Base-by-base conservation (phyloP, 1,139 yeast species). In the Hyphopichia pseudoburtonii region DNA sequence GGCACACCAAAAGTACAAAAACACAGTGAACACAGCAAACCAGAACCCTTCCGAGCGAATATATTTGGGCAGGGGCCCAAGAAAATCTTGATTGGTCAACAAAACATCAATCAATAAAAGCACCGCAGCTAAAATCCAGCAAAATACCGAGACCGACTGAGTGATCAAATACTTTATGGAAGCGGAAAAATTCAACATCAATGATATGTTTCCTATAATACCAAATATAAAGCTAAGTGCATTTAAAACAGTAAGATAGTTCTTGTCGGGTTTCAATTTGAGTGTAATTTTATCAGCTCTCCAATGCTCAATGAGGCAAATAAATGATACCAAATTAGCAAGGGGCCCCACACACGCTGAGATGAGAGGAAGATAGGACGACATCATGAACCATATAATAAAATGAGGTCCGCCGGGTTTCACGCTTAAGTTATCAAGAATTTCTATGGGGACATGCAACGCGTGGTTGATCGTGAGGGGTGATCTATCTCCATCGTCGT, bases 301-400 rank as follows among this genome's bases (percentile, higher is more conserved):
- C 95, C 95, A 86, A 36, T 74, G 71, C 41, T 84, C 83, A 0
- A 82, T 79, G n/a, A 85, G 67, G 1, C 90, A 86, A 2, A 84
- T 78, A 5, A 85, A 65, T 0, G 90, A 82, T 30, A 81, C 72
- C 71, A 85, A 73, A 48, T 86, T 86, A 4, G 90, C 82, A 23
- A 86, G 52, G 0, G 95, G 95, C 0, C 94, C 94, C 28, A 82
- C 50, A 47, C 90, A 84, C 1, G 94, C 89, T 0, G 89, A 80
- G 3, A 82, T 55, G 12, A 86, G 70, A 0, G 95, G 95, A 48
- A 86, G 73, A 48, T 79, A 79, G 4, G 84, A 73, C 2, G 88
- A 78, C 1, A 81, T 60, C 12, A 71, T 51, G 49, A 78, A 82
- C 89, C 90, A 83, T 23, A 73, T 32, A 2, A 76, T 52, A 47